phyloP scores from a whole-genome alignment of 2,329 filamentous ascomycete genomes.

The Colletotrichum limetticola region DNA sequence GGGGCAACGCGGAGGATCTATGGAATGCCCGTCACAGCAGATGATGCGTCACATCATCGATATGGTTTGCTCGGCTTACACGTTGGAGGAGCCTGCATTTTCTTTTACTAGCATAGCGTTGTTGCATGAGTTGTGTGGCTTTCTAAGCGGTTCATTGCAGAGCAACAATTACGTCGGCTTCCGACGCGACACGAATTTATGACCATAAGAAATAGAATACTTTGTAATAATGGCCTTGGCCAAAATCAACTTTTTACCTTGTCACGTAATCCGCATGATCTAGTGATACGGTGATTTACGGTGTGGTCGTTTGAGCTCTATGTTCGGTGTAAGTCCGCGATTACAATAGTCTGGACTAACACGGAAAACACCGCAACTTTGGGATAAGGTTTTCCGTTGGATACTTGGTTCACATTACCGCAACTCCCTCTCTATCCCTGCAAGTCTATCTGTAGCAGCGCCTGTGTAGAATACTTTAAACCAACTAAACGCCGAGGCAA shows the following conservation, averaged over 20 bases:
- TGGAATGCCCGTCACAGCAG: slow-evolving; percentile 39
- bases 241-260: background rate
- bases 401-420: background rate
- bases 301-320: background rate
- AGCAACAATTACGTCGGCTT: slow-evolving; percentile 1
- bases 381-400: background rate
- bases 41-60: background rate
- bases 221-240: background rate
- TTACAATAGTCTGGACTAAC: background rate
- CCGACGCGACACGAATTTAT: slow-evolving; percentile 19
- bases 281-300: background rate
- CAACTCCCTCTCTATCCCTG: background rate
- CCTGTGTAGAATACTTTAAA: no score
- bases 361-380: background rate
- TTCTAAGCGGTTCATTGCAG: background rate
- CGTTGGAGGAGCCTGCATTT: background rate
- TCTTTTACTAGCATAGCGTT: slow-evolving; percentile 3
- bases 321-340: background rate
- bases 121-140: background rate
- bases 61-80: background rate
- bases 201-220: background rate
- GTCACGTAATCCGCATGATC: no score
- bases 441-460: background rate
- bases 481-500: background rate
- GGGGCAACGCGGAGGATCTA: slow-evolving; percentile 65